These are phyloP conservation scores for Jamesozyma jinghongensis DNA, from an alignment of 805 yeast genomes.

Conservation along the genomic window DNA sequence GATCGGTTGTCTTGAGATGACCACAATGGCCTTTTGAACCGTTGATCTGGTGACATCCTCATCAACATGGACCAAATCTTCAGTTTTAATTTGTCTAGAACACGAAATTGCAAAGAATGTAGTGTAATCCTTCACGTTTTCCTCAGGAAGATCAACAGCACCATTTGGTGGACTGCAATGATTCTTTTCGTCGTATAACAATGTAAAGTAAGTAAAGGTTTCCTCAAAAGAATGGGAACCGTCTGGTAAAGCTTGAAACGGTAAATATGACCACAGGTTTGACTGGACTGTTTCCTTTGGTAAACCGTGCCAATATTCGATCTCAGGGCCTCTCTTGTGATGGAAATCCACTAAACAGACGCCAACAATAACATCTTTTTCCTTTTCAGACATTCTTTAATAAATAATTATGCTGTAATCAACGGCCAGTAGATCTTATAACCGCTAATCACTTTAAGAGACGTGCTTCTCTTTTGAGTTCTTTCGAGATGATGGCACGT, in stretches of 20 bases:
- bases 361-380: conserved; percentile 51
- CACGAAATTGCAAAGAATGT: conserved; percentile 95
- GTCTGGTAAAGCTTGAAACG: conserved; percentile 94
- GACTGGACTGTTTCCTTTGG: conserved; percentile 30
- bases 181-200: conserved; percentile 54
- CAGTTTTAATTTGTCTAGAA: conserved; percentile 68
- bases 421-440: not conserved
- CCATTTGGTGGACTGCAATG: conserved; percentile 30
- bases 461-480: too few species aligned
- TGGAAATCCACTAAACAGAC: conserved; percentile 88
- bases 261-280: conserved; percentile 70
- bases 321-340: conserved; percentile 88
- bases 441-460: not conserved
- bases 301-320: conserved; percentile 73
- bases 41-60: conserved; percentile 73
- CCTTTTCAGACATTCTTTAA: conserved; percentile 2
- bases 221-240: conserved; percentile 93
- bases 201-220: conserved; percentile 82
- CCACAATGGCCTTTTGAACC: conserved; percentile 85
- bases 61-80: conserved; percentile 46
- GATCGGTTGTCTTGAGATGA: conserved; percentile 78
- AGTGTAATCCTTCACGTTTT: conserved; percentile 33
- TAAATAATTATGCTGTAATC: not conserved
- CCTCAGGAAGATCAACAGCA: conserved; percentile 31
- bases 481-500: too few species aligned